These are phyloP conservation scores for Hyphopichia burtonii DNA, from an alignment of 1,139 yeast genomes.

Conservation along the genomic window DNA sequence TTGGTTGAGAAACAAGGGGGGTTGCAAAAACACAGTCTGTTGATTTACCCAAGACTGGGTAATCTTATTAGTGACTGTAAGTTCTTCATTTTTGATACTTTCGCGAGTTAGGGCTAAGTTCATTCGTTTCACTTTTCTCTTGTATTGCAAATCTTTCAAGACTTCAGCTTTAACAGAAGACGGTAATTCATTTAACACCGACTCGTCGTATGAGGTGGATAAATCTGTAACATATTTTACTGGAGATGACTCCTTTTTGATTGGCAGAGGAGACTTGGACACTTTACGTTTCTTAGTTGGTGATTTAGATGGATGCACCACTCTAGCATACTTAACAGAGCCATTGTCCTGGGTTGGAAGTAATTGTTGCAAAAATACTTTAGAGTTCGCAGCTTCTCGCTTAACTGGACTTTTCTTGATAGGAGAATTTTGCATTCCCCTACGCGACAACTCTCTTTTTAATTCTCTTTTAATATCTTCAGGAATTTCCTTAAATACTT, in stretches of 20 bases:
- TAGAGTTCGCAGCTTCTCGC: slow-evolving; percentile 12
- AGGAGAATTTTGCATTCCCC: slow-evolving; percentile 22
- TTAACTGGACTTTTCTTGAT: slow-evolving; percentile 11
- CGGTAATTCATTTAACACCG: slow-evolving; percentile 48
- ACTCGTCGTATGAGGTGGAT: slow-evolving; percentile 34
- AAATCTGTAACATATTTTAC: slow-evolving; percentile 9
- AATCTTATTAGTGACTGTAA: slow-evolving; percentile 10
- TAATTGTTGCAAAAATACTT: slow-evolving; percentile 40
- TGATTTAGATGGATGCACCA: slow-evolving; percentile 33
- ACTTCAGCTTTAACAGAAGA: slow-evolving; percentile 42
- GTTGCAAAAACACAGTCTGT: slow-evolving; percentile 18
- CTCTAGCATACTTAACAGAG: slow-evolving; percentile 33
- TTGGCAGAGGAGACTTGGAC: slow-evolving; percentile 15
- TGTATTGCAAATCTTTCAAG: slow-evolving; percentile 36
- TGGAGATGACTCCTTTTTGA: slow-evolving; percentile 12
- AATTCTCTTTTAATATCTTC: slow-evolving; percentile 50
- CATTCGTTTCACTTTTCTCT: slow-evolving; percentile 24
- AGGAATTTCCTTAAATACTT: slow-evolving; percentile 55
- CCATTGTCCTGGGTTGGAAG: slow-evolving; percentile 34
- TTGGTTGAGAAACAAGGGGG: slow-evolving; percentile 39
- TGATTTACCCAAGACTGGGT: slow-evolving; percentile 25
- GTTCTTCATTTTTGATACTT: not conserved
- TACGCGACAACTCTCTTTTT: slow-evolving; percentile 38
- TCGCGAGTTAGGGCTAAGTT: slow-evolving; percentile 27
- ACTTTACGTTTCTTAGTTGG: slow-evolving; percentile 11